Conservation (phyloP, 1,284 basidiomycete genomes). For the Sparassis latifolia region DNA sequence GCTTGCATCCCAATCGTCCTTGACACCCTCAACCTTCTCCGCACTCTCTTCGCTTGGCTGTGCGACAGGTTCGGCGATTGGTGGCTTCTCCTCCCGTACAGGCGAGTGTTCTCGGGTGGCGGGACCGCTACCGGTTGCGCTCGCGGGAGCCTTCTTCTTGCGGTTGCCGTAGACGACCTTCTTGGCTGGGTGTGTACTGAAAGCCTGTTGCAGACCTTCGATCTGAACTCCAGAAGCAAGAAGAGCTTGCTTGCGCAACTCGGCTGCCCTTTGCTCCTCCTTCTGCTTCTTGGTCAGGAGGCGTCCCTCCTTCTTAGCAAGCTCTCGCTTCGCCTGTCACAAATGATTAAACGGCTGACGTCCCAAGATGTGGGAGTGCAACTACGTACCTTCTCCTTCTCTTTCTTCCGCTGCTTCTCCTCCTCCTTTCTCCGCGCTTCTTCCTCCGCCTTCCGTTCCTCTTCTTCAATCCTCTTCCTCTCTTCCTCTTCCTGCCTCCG, state of each 20-base stretch:
- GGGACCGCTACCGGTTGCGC: constrained; percentile 35
- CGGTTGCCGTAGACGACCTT: constrained; percentile 78
- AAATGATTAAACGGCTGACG: neutral
- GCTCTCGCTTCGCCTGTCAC: constrained; percentile 70
- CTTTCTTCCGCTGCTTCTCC: constrained; percentile 79
- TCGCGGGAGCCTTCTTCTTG: constrained; percentile 55
- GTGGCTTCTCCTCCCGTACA: constrained; percentile 40
- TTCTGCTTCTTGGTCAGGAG: constrained; percentile 95
- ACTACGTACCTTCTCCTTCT: constrained; percentile 80
- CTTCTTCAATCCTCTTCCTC: constrained; percentile 73
- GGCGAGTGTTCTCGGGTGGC: constrained; percentile 32
- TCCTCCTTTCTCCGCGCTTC: constrained; percentile 75
- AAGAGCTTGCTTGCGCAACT: constrained; percentile 87
- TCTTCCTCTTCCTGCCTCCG: constrained; percentile 68
- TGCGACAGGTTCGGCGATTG: constrained; percentile 40
- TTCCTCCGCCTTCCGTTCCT: constrained; percentile 72
- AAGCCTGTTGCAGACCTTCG: constrained; percentile 67
- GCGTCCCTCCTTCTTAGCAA: constrained; percentile 86
- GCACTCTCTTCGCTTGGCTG: constrained; percentile 17
- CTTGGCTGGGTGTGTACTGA: constrained; percentile 44
- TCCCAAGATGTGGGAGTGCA: constrained; percentile 2
- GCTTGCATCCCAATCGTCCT: constrained; percentile 84
- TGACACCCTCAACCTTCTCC: constrained; percentile 37
- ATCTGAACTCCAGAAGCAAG: constrained; percentile 87
- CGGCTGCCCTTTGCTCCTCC: constrained; percentile 87